Conservation (phyloP, 2,329 filamentous ascomycete genomes). For the Phaeoacremonium minimum region DNA sequence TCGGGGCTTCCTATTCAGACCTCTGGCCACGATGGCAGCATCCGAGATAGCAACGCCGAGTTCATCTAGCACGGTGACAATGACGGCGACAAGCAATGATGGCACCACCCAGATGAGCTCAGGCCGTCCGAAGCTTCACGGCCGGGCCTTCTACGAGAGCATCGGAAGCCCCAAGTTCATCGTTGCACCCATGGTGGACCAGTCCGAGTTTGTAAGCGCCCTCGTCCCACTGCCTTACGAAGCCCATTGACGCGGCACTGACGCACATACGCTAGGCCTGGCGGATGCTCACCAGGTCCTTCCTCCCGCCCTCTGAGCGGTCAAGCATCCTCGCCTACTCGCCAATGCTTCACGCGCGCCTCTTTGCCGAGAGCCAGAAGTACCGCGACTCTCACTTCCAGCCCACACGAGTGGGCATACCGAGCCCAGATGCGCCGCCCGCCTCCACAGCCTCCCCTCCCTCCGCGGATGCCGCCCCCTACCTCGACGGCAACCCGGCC, state of each 20-base stretch:
- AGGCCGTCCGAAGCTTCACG: conserved; percentile 78
- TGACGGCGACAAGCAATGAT: too few species aligned
- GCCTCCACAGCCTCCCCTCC: conserved; percentile 26
- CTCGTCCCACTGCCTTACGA: too few species aligned
- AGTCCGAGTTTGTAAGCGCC: conserved; percentile 85
- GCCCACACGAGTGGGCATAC: conserved; percentile 38
- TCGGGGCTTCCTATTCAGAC: conserved; percentile 1
- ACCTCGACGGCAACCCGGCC: conserved; percentile 81
- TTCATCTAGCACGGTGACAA: too few species aligned
- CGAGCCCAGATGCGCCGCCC: conserved; percentile 15
- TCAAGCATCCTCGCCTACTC: conserved; percentile 78
- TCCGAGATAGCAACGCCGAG: conserved; percentile 5
- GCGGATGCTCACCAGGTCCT: conserved; percentile 93
- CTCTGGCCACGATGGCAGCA: conserved; percentile 11
- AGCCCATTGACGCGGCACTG: too few species aligned
- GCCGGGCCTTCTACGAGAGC: conserved; percentile 89
- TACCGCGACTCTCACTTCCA: conserved; percentile 83
- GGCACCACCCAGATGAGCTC: too few species aligned
- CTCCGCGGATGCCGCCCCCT: conserved; percentile 31
- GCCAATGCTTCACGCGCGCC: conserved; percentile 91
- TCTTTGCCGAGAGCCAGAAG: conserved; percentile 72
- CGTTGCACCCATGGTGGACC: conserved; percentile 95
- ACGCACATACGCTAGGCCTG: conserved; percentile 63
- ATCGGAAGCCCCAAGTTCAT: conserved; percentile 88
- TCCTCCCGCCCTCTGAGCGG: conserved; percentile 64